Percentiles rank a stretch among this genome's conserved stretches.
Evolutionary conservation across 306 rosid genomes (phyloP).

Genomic region (Mimosa pudica): DNA sequence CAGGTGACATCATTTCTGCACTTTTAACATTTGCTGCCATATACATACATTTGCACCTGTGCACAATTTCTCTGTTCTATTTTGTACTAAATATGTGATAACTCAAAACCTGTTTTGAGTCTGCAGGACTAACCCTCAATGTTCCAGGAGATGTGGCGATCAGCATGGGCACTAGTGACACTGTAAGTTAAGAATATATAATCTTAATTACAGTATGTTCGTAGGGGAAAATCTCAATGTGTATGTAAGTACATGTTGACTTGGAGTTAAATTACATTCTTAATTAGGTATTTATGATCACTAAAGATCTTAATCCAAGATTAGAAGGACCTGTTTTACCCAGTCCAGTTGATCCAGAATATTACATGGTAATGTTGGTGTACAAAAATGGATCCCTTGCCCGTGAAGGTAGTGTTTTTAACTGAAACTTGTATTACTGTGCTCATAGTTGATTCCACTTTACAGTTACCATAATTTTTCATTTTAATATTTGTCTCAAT

Average conservation of each 20-base stretch:
- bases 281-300: constrained; percentile 79
- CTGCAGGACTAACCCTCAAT: constrained; percentile 89
- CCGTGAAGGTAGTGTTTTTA: constrained; percentile 74
- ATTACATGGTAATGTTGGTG: constrained; percentile 91
- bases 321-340: constrained; percentile 96
- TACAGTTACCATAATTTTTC: constrained; percentile 28
- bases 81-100: constrained; percentile 18
- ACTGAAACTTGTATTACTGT: neutral
- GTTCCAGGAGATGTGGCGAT: constrained; percentile 93
- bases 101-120: constrained; percentile 5
- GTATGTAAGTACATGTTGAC: constrained; percentile 5
- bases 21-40: constrained; percentile 10
- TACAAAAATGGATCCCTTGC: constrained; percentile 97
- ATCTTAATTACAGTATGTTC: constrained; percentile 4
- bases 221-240: neutral
- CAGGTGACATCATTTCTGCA: constrained; percentile 61
- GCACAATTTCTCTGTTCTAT: neutral
- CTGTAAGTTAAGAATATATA: constrained; percentile 57
- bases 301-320: constrained; percentile 80
- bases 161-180: constrained; percentile 98
- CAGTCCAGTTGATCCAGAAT: constrained; percentile 81
- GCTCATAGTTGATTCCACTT: neutral
- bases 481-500: constrained; percentile 19
- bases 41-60: neutral
- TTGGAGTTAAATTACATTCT: constrained; percentile 33